Evolutionary conservation across 2,329 filamentous ascomycete species (phyloP), one percentile per base, ranked within the genome.

Genomic region (Stagonosporopsis chrysanthemi): DNA sequence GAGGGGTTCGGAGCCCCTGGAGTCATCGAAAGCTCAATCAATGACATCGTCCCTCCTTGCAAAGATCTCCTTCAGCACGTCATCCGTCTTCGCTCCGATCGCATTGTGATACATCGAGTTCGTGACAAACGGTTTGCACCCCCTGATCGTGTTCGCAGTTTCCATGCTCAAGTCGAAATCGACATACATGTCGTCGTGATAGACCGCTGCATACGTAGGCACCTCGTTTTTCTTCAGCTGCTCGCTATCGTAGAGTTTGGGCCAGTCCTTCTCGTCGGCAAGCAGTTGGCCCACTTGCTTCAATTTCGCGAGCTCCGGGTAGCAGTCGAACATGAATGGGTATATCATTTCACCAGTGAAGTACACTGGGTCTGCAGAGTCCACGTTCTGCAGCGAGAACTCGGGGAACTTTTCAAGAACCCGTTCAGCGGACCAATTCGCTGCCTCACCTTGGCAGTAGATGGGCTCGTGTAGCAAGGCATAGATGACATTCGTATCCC

Each of bases 341-440:
- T 88, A 97, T 47, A 97, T 85, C 92, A 97, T 97, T 79, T 98
- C 94, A 58, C 93, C 92, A 0, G 91, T 92, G 78, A 97, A 96
- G 75, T 85, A 90, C 22, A 95, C 80, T 0, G 88, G 88, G 2
- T 78, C 72, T 6, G 80, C 74, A 0, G 73, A 72, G 8, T 78
- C 63, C 35, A 76, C 68, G 7, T 74, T 75, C 2, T 79, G 47
- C 6, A 66, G 56, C 1, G 61, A 63, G 72, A 85, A 87, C 15
- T 76, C 77, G 0, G 79, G 72, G 58, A 77, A 78, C 66, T 57
- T 75, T 62, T 82, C 75, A 63, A 89, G 82, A 50, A 92, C 78
- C 2, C 88, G 82, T 36, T 88, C 80, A 2, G 90, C 90, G 6
- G 91, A 88, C 92, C 92, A 97, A 54, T 86, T 84, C 2, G 91